phyloP scores from a whole-genome alignment of 257 asterid species.

The Phtheirospermum japonicum region DNA sequence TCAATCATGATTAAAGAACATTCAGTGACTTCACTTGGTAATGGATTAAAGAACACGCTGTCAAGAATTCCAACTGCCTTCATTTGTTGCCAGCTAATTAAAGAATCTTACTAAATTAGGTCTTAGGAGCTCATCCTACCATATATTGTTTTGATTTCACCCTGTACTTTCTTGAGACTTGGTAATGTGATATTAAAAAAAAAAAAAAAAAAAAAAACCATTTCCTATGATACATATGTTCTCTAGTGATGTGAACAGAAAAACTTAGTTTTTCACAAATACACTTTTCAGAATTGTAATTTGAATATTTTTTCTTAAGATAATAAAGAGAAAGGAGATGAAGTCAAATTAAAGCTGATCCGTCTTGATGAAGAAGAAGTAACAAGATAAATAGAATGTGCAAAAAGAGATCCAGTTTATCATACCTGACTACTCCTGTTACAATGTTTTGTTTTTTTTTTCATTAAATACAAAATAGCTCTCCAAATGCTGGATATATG shows the following conservation, averaged over 20 bases:
- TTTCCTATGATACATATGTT: too few relatives aligned
- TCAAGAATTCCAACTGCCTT: too few relatives aligned
- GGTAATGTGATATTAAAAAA: not conserved
- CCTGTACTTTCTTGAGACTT: not conserved
- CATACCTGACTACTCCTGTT: not conserved
- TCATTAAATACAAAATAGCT: too few relatives aligned
- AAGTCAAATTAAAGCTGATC: not conserved
- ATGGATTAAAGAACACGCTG: too few relatives aligned
- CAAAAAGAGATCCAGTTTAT: not conserved
- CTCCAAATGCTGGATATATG: too few relatives aligned
- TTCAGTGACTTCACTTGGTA: too few relatives aligned
- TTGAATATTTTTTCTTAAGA: too few relatives aligned
- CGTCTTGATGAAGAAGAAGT: not conserved
- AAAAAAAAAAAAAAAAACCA: too few relatives aligned
- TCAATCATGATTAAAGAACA: not conserved
- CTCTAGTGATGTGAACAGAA: too few relatives aligned
- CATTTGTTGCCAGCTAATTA: too few relatives aligned
- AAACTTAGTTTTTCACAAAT: too few relatives aligned
- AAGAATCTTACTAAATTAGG: not conserved
- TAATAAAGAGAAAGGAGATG: not conserved
- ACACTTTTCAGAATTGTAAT: too few relatives aligned
- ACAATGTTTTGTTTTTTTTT: not conserved
- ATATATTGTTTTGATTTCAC: constrained; percentile 14
- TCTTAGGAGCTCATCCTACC: constrained; percentile 6
- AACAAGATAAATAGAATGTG: not conserved